Base-by-base conservation (phyloP, 306 rosid genomes). In the Pueraria montana region DNA sequence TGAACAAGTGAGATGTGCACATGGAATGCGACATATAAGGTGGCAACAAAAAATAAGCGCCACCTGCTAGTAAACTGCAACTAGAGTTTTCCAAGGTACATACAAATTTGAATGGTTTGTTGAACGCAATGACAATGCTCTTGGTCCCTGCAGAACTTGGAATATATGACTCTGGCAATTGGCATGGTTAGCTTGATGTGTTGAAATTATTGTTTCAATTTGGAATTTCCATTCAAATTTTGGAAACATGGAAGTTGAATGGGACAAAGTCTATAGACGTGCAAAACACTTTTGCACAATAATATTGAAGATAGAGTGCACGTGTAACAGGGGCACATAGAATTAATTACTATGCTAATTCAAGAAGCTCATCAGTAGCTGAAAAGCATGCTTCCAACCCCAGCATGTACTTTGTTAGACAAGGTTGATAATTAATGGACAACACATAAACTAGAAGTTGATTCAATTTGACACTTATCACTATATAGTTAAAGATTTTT, bases 201-300 rank as follows among this genome's bases (percentile, higher is more conserved):
- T 63, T 18, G 18, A 12, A 42, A 69, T 69, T 40, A 21, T 69
- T 11, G 55, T 11, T 42, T 21, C 55, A 69, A 13, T 21, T 21
- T 66, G 42, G 23, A 71, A 46, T 66, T 72, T 48, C 43, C 62
- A 27, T 49, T 52, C 66, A 74, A 18, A 50, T 50, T 52, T 52
- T 53, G 4, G 50, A 72, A 72, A 48, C 17, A 46, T 16, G 17
- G 12, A 5, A 14, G 36, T 42, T 67, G 52, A 67, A 42, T 13
- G 30, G 14, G 13, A 46, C 42, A 1, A 71, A 42, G 53, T 71
- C 40, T 16, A 71, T 11, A 6, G 58, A 16, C 59, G 76, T 70
- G 40, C 76, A 23, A 70, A 70, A 46, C 21, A 72, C 40, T 45
- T 48, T 3, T 48, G 8, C 62, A 48, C 43, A 27, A 1, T 26